These are phyloP conservation scores for Leptoxyphium fumago DNA, from an alignment of 2,329 filamentous ascomycete genomes.

Conservation along the genomic window DNA sequence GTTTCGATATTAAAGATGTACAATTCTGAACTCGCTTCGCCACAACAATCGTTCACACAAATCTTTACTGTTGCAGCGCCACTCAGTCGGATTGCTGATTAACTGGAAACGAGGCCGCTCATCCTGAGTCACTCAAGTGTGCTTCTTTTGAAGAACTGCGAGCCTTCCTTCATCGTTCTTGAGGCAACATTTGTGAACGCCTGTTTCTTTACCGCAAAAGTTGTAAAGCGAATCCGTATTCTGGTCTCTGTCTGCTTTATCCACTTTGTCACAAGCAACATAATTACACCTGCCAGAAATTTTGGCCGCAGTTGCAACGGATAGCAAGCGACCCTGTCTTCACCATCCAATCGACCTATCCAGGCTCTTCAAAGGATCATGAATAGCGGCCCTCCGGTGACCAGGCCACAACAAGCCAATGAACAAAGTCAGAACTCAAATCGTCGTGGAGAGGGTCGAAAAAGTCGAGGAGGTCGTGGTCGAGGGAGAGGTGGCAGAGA, in stretches of 20 bases:
- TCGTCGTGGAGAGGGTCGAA: background rate
- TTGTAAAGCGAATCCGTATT: too few relatives aligned
- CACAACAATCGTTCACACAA: conserved; percentile 1
- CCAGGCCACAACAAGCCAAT: background rate
- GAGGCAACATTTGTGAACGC: conserved; percentile 5
- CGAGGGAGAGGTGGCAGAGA: conserved; percentile 11
- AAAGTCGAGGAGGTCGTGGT: conserved; percentile 13
- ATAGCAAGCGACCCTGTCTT: too few relatives aligned
- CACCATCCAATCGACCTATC: too few relatives aligned
- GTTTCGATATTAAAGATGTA: too few relatives aligned
- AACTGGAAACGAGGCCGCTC: background rate
- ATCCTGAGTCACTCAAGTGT: background rate
- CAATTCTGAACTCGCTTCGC: conserved; percentile 1
- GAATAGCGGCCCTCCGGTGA: background rate
- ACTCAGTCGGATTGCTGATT: too few relatives aligned
- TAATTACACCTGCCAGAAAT: too few relatives aligned
- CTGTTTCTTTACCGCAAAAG: background rate
- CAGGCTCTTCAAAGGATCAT: background rate
- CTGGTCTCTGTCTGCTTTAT: too few relatives aligned
- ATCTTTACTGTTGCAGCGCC: too few relatives aligned
- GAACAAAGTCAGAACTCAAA: background rate
- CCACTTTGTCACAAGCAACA: too few relatives aligned
- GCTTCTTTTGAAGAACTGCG: too few relatives aligned
- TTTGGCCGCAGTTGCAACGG: too few relatives aligned
- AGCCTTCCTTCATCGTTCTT: background rate